These are phyloP conservation scores for Calonectria crousiana DNA, from an alignment of 2,329 filamentous ascomycete species.

Conservation along the genomic window DNA sequence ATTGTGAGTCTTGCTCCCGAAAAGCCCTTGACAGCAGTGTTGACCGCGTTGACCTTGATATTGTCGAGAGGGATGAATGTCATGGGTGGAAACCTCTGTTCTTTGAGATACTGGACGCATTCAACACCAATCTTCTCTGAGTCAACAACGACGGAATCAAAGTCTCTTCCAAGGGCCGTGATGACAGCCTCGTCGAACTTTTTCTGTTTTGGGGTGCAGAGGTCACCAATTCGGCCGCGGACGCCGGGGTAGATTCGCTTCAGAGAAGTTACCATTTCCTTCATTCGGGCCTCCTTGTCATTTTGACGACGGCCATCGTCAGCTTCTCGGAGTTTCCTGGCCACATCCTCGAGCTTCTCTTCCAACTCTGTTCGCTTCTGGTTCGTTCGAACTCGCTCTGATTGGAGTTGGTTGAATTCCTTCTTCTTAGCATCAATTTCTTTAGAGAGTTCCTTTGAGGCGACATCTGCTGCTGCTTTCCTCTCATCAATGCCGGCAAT, in stretches of 20 bases:
- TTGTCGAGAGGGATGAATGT: conserved; percentile 98
- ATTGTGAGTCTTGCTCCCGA: conserved; percentile 89
- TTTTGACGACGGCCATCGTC: conserved; percentile 88
- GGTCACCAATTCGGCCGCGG: conserved; percentile 87
- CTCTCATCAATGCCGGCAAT: conserved; percentile 76
- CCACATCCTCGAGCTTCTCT: conserved; percentile 87
- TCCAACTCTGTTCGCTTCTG: conserved; percentile 90
- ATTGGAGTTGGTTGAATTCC: conserved; percentile 86
- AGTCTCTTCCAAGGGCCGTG: conserved; percentile 91
- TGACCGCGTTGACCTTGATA: conserved; percentile 93
- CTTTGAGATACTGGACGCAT: conserved; percentile 93
- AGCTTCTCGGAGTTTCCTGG: conserved; percentile 85
- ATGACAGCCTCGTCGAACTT: conserved; percentile 95
- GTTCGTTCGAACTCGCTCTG: conserved; percentile 83
- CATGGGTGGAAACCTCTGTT: conserved; percentile 87
- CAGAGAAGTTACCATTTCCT: conserved; percentile 86
- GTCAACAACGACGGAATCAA: conserved; percentile 95
- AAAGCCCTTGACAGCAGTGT: conserved; percentile 91
- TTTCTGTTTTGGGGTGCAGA: conserved; percentile 97
- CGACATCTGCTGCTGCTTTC: conserved; percentile 71
- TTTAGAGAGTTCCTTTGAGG: conserved; percentile 75
- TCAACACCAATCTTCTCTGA: conserved; percentile 94
- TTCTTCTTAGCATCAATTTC: conserved; percentile 93
- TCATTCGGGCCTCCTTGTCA: conserved; percentile 81
- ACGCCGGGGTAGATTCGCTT: conserved; percentile 95